Evolutionary conservation across 2,329 filamentous ascomycete genomes (phyloP), one percentile per base, ranked within the genome.

Genomic region (Neobulgaria alba): DNA sequence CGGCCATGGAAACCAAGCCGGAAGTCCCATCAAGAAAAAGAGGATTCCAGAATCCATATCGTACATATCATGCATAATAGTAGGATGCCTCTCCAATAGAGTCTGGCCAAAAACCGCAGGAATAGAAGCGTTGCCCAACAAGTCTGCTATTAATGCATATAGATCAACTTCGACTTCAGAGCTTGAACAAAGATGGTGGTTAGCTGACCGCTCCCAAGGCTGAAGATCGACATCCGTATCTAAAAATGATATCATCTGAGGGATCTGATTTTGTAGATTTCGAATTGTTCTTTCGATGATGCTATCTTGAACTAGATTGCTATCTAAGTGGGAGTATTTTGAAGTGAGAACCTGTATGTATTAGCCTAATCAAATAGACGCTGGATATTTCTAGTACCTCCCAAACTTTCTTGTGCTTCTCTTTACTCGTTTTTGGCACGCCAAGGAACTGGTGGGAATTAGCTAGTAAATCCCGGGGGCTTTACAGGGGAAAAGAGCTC

Each of bases 221-320:
- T 68, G 67, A 45, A 80, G 74, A 52, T 83, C 78, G 17, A 82
- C 73, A 2, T 69, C 61, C 14, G 74, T 78, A 5, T 67, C 63
- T 29, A 67, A 69, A 50, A 78, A 79, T 1, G 75, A 76, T 29
- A 81, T 67, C 23, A 83, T 57, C 39, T 75, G 71, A 3, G 72
- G 69, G 9, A 73, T 63, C 14, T 68, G 63, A 5, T 60, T 56
- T 45, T 70, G 61, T 4, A 69, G 58, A 41, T 60, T 61, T 29
- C 48, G 57, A 33, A 60, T 64, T 5, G 63, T 64, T 10, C 48
- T 43, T 3, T 56, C 49, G 1, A 69, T 56, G 44, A 67, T 55
- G 34, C 63, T 61, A 3, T 64, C 61, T 16, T 74, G 55, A 38
- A 68, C 62, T 2, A 67, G 7, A 12, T 26, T 26, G 61, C 17